A percentile compares a stretch with the other conserved stretches of the same genome.
phyloP scores from a whole-genome alignment of 371 early-diverging fungal species.

The Rhizopus sp. region DNA sequence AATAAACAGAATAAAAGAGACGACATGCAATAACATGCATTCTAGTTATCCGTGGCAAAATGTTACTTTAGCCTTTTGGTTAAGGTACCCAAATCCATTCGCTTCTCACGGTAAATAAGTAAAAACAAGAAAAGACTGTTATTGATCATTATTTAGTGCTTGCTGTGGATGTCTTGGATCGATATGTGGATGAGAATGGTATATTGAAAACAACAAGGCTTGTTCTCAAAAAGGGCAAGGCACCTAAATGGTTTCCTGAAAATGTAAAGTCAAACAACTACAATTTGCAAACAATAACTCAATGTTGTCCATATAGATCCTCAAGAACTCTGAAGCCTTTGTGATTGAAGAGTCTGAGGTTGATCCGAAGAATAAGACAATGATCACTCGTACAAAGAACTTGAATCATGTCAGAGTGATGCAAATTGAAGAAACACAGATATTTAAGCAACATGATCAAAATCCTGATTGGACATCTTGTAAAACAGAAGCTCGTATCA shows the following conservation, averaged over 20 bases:
- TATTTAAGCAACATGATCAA: slow-evolving; percentile 57
- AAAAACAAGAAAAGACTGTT: background rate
- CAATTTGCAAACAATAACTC: background rate
- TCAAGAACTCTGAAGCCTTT: slow-evolving; percentile 76
- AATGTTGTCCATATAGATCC: slow-evolving; percentile 45
- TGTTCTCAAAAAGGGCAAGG: slow-evolving; percentile 83
- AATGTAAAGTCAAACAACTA: slow-evolving; percentile 18
- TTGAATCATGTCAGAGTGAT: slow-evolving; percentile 90
- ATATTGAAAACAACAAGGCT: slow-evolving; percentile 85
- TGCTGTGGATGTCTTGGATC: slow-evolving; percentile 88
- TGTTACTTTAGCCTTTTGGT: slow-evolving; percentile 88
- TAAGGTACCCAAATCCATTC: slow-evolving; percentile 98
- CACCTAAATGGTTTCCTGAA: slow-evolving; percentile 87
- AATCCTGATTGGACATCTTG: slow-evolving; percentile 73
- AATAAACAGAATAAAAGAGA: background rate
- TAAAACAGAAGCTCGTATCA: slow-evolving; percentile 82
- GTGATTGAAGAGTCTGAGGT: slow-evolving; percentile 88
- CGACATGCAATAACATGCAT: background rate
- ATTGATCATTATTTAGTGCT: slow-evolving; percentile 52
- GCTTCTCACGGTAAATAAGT: slow-evolving; percentile 78
- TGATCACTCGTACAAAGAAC: slow-evolving; percentile 87
- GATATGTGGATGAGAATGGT: slow-evolving; percentile 82
- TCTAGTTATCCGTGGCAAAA: slow-evolving; percentile 77
- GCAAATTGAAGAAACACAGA: slow-evolving; percentile 92
- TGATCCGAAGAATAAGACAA: slow-evolving; percentile 72